Percentiles rank a stretch among this genome's conserved stretches.
Evolutionary conservation across 2,329 filamentous ascomycete species (phyloP).

Genomic region (Aspergillus viridinutans): DNA sequence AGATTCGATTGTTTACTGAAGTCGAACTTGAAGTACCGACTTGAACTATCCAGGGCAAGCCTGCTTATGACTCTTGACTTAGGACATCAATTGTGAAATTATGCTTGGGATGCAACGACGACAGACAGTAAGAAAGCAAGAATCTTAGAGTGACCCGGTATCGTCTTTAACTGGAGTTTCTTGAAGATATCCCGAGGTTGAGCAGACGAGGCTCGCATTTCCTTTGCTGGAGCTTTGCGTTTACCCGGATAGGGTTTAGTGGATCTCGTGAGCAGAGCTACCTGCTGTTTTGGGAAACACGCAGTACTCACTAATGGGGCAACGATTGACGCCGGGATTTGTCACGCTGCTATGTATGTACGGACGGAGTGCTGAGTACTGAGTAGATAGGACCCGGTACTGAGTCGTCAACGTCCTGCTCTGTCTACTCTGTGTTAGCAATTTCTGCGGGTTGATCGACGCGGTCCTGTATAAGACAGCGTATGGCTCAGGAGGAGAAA

Average conservation of each 20-base stretch:
- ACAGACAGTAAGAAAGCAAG: too few relatives aligned
- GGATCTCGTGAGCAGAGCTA: background rate
- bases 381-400: background rate
- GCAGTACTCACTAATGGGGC: conserved; percentile 8
- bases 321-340: conserved; percentile 16
- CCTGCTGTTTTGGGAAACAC: conserved; percentile 15
- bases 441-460: background rate
- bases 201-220: background rate
- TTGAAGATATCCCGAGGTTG: background rate
- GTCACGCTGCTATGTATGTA: conserved; percentile 7
- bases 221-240: background rate
- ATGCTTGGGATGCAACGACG: too few relatives aligned
- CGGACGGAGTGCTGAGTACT: background rate
- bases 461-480: background rate
- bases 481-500: background rate
- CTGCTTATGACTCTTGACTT: too few relatives aligned
- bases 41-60: too few relatives aligned
- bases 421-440: background rate
- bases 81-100: too few relatives aligned
- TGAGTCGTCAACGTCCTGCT: background rate
- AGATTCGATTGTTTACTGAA: too few relatives aligned
- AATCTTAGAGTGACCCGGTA: too few relatives aligned
- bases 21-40: too few relatives aligned
- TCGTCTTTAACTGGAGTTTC: too few relatives aligned
- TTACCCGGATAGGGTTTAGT: background rate